Evolutionary conservation across 169 alveolate genomes (phyloP), one percentile per base, ranked within the genome.

Genomic region (Cyclospora cayetanensis): DNA sequence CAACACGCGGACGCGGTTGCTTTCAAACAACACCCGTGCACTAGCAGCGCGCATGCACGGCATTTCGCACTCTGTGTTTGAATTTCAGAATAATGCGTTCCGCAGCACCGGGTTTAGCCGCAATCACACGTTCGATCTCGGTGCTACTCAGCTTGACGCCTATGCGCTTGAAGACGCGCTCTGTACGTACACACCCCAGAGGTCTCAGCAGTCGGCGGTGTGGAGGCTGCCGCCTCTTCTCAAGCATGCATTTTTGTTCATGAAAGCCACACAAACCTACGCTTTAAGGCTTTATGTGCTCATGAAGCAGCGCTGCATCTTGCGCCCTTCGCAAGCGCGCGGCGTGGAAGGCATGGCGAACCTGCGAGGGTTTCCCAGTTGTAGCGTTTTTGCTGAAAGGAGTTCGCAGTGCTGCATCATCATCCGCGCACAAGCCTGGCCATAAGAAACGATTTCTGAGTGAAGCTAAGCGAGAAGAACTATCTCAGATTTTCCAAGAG

Each of bases 311-410:
- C n/a, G n/a, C n/a, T n/a, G n/a, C n/a, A n/a, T n/a, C n/a, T n/a
- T n/a, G n/a, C n/a, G n/a, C n/a, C n/a, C n/a, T n/a, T n/a, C n/a
- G n/a, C n/a, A n/a, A n/a, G n/a, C n/a, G n/a, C n/a, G n/a, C n/a
- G n/a, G n/a, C n/a, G n/a, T n/a, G n/a, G n/a, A n/a, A n/a, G 90
- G 4, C 4, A 35, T 22, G 70, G 27, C 37, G 55, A 85, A 83
- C 94, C 85, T 79, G 96, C 95, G 37, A 97, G 95, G 39, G 98
- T 97, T 86, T 95, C 94, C 98, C 99, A 97, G 91, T 97, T 97
- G 53, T 93, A 94, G 41, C 93, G 77, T 80, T 96, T 97, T 83
- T 95, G 91, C 42, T 94, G 87, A 2, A 95, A 85, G 15, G 98
- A 95, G 79, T 94, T 94, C 3, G 98, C 98, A 88, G 95, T 34